Evolutionary conservation across 1,139 yeast genomes (phyloP), one percentile per base, ranked within the genome.

Genomic region (Hemisphaericaspora subhashii): DNA sequence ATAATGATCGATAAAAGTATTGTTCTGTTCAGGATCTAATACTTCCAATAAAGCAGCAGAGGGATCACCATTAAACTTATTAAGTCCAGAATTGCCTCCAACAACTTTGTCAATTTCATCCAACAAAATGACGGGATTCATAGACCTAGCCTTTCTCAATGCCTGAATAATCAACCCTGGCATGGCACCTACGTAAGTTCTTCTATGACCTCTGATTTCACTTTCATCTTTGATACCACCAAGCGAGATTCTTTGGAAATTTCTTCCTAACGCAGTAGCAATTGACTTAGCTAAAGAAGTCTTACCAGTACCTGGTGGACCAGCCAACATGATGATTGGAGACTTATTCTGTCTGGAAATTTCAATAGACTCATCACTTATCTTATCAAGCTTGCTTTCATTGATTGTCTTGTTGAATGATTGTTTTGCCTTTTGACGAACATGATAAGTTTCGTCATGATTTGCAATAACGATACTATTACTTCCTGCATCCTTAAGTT

Each of bases 261-360:
- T 79, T 40, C 96, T 72, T 3, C 86, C 86, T 45, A 89, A 65
- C 2, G 95, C 79, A n/a, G 74, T 70, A 2, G 97, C 96, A 38
- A 89, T 81, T 0, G 95, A 85, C 55, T 83, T 83, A 3, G 96
- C 96, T 44, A 89, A 70, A 3, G 96, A 86, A 0, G 97, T 89
- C 58, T 89, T 89, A 29, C 97, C 97, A 6, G 89, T 95, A 34
- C 97, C 97, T 0, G 97, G 97, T 8, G 97, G 97, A 0, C 97
- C 97, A 3, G 89, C 89, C 43, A 90, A 69, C 62, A 88, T 74
- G 33, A 90, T 69, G 36, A 88, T 87, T 20, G 95, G 92, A 6
- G 92, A 75, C 53, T 77, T 79, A 48, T 71, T 71, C 37, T 58
- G 56, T 36, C 59, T 64, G 2, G 68, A 58, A 9, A 65, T 61